Evolutionary conservation across 805 yeast genomes (phyloP).

Genomic region (Pichia cabralensis): DNA sequence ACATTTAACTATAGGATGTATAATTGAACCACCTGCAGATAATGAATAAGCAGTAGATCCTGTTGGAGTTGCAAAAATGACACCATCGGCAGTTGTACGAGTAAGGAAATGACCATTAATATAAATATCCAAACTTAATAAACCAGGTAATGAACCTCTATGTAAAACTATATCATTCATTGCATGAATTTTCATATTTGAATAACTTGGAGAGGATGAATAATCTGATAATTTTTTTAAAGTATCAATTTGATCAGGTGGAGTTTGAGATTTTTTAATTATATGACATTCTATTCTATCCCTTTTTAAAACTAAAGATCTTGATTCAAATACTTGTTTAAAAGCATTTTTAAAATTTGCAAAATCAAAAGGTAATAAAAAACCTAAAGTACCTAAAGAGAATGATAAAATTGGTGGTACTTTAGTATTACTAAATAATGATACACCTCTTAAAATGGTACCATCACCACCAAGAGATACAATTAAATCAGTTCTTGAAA

Average conservation of each 20-base stretch:
- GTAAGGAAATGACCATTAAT: constrained; percentile 81
- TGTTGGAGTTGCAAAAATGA: constrained; percentile 79
- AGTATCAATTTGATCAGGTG: constrained; percentile 7
- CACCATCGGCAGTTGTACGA: constrained; percentile 87
- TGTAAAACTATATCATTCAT: constrained; percentile 89
- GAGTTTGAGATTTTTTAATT: constrained; percentile 17
- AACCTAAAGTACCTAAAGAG: constrained; percentile 87
- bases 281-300: constrained; percentile 73
- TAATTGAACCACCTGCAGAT: constrained; percentile 86
- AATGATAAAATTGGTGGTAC: constrained; percentile 89
- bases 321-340: constrained; percentile 50
- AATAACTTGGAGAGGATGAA: too few species aligned
- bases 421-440: constrained; percentile 55
- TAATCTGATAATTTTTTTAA: constrained; percentile 6
- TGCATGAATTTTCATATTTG: constrained; percentile 43
- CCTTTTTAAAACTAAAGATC: constrained; percentile 66
- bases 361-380: constrained; percentile 79
- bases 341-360: constrained; percentile 51
- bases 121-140: constrained; percentile 73
- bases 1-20: constrained; percentile 80
- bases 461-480: constrained; percentile 97
- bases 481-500: constrained; percentile 61
- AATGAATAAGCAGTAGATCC: constrained; percentile 92
- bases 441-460: constrained; percentile 76
- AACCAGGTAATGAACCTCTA: constrained; percentile 79